Evolutionary conservation across 345 rosid species (phyloP).

Genomic region (Lenwebbia sp.): DNA sequence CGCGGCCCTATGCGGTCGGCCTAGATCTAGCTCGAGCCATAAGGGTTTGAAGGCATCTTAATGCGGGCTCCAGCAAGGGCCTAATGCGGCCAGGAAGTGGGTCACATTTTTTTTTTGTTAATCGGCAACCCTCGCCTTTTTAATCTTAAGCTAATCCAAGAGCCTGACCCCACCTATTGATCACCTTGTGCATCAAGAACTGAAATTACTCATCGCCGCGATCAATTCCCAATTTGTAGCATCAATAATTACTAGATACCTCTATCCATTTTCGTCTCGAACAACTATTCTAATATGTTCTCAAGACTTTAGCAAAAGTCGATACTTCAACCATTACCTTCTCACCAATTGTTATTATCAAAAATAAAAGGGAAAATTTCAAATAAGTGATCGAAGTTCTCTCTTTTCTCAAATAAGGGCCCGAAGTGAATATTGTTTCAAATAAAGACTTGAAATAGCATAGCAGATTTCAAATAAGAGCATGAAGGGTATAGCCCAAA

Average conservation of each 20-base stretch:
- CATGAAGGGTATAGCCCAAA: too few relatives aligned
- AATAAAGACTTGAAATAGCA: too few relatives aligned
- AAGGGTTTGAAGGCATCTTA: not conserved
- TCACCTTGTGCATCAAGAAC: not conserved
- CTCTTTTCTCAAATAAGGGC: too few relatives aligned
- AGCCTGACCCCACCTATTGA: not conserved
- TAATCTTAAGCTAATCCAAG: not conserved
- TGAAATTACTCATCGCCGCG: not conserved
- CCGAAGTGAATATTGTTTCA: rapidly evolving
- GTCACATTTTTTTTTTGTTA: not conserved
- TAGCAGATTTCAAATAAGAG: too few relatives aligned
- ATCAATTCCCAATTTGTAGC: not conserved
- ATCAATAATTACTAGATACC: not conserved
- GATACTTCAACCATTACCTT: too few relatives aligned
- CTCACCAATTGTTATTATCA: too few relatives aligned
- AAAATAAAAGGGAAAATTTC: too few relatives aligned
- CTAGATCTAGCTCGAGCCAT: not conserved
- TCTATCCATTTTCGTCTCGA: not conserved
- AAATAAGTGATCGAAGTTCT: too few relatives aligned
- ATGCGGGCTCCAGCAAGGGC: not conserved
- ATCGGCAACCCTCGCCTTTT: not conserved
- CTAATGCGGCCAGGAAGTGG: not conserved
- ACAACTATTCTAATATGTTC: not conserved
- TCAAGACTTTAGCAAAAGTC: not conserved
- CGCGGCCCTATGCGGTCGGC: not conserved